These are phyloP conservation scores for Xylaria digitata DNA, from an alignment of 2,329 filamentous ascomycete species.

Conservation along the genomic window DNA sequence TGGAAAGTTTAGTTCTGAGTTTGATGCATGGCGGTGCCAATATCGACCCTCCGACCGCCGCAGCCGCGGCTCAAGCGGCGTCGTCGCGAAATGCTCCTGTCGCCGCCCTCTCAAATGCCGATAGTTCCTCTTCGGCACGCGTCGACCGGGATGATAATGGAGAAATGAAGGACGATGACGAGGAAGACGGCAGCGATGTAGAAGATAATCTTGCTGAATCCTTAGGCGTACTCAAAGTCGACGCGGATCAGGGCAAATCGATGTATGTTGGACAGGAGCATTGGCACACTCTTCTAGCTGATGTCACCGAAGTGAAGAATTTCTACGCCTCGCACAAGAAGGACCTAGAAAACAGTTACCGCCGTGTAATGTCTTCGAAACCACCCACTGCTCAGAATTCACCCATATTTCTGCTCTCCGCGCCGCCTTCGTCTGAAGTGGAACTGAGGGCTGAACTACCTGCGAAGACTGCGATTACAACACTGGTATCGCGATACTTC, in stretches of 20 bases:
- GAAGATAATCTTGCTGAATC: constrained; percentile 77
- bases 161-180: constrained; percentile 61
- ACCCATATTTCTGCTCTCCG: constrained; percentile 82
- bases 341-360: constrained; percentile 84
- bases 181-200: constrained; percentile 74
- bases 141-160: constrained; percentile 69
- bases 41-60: constrained; percentile 55
- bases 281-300: constrained; percentile 82
- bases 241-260: constrained; percentile 79
- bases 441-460: constrained; percentile 86
- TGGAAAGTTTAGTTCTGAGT: constrained; percentile 91
- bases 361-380: constrained; percentile 78
- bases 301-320: constrained; percentile 92
- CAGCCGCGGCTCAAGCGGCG: constrained; percentile 49
- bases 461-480: constrained; percentile 82
- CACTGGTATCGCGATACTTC: constrained; percentile 89
- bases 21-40: constrained; percentile 87
- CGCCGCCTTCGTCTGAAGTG: constrained; percentile 74
- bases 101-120: constrained; percentile 53
- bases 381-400: constrained; percentile 69
- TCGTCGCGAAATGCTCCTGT: constrained; percentile 44
- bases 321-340: constrained; percentile 90
- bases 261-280: constrained; percentile 86
- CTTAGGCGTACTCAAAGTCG: constrained; percentile 85
- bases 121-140: constrained; percentile 59